Conservation (phyloP, 257 asterid species). For the Primulina eburnea region DNA sequence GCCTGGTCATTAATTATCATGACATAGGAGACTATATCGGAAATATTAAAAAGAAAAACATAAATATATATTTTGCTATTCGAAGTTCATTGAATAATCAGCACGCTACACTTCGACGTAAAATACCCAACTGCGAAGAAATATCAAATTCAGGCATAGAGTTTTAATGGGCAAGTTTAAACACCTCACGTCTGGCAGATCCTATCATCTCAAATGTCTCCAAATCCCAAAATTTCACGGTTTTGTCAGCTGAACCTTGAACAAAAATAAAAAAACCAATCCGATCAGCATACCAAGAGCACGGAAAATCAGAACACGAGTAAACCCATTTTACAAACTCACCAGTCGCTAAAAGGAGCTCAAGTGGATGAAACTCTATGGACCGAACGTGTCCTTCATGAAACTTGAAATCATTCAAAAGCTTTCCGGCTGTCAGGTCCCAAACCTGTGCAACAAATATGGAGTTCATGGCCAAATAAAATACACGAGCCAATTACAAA, state of each 20-base stretch:
- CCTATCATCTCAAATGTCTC: constrained; percentile 99
- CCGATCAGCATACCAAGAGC: constrained; percentile 11
- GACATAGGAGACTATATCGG: background rate
- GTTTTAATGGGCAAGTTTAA: constrained; percentile 21
- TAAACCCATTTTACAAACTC: constrained; percentile 25
- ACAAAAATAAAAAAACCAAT: constrained; percentile 11
- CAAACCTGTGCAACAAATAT: constrained; percentile 60
- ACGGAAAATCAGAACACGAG: constrained; percentile 9
- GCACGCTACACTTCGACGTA: background rate
- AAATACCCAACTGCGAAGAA: constrained; percentile 8
- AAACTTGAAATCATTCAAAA: constrained; percentile 84
- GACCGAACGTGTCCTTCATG: constrained; percentile 96
- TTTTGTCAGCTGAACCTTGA: constrained; percentile 97
- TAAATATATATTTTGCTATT: too few species aligned
- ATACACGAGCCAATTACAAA: constrained; percentile 11
- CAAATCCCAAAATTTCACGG: constrained; percentile 97
- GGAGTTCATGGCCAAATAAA: constrained; percentile 23
- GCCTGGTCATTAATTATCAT: background rate
- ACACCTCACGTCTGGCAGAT: constrained; percentile 89
- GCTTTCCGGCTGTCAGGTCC: constrained; percentile 99
- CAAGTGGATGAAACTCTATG: constrained; percentile 92
- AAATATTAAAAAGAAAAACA: too few species aligned
- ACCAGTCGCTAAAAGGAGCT: constrained; percentile 97
- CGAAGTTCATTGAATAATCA: background rate
- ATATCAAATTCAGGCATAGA: constrained; percentile 5